phyloP scores from a whole-genome alignment of 2,329 filamentous ascomycete species.

The Tolypocladium album region DNA sequence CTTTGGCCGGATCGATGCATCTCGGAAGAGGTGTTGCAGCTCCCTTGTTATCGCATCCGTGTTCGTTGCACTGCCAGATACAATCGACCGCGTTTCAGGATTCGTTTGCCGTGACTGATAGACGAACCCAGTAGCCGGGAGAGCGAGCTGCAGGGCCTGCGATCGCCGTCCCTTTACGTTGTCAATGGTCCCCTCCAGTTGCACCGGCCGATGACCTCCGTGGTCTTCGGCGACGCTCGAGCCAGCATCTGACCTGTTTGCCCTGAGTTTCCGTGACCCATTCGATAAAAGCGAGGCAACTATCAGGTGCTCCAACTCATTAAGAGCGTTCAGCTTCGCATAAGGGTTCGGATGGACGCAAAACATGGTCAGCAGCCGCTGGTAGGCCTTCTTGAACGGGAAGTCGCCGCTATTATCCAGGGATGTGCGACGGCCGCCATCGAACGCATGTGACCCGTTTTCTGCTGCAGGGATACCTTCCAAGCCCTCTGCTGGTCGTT shows the following conservation, averaged over 20 bases:
- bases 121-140: conserved; percentile 19
- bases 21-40: conserved; percentile 56
- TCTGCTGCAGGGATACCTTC: conserved; percentile 25
- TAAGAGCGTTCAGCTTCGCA: conserved; percentile 71
- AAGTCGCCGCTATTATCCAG: conserved; percentile 43
- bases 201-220: conserved; percentile 26
- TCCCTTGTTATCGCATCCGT: conserved; percentile 57
- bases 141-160: conserved; percentile 28
- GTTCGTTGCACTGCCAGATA: conserved; percentile 38
- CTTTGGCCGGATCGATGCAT: conserved; percentile 60
- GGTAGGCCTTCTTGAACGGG: conserved; percentile 71
- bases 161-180: conserved; percentile 59
- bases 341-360: conserved; percentile 83
- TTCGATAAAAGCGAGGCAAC: conserved; percentile 51
- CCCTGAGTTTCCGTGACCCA: conserved; percentile 21
- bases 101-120: conserved; percentile 28
- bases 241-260: conserved; percentile 25
- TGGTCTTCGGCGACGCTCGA: conserved; percentile 23
- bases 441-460: conserved; percentile 24
- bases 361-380: conserved; percentile 72
- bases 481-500: conserved; percentile 26
- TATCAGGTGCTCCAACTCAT: conserved; percentile 75
- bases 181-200: conserved; percentile 57
- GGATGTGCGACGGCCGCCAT: conserved; percentile 5
- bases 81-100: conserved; percentile 36